Conservation (phyloP, 176 grass and related monocot genomes). For the Paspalum notatum region DNA sequence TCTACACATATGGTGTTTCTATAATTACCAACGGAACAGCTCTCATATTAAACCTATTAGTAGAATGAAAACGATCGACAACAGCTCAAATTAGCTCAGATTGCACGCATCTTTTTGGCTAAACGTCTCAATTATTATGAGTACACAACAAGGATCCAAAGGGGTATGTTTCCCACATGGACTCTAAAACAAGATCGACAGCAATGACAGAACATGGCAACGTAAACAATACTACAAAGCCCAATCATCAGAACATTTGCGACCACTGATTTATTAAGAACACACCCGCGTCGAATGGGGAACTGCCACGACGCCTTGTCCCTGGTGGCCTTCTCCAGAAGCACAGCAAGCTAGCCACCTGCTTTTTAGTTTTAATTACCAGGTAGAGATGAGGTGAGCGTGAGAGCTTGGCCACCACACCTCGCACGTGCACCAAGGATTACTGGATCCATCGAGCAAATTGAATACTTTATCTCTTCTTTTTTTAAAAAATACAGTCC, state of each 20-base stretch:
- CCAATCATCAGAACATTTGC: not conserved
- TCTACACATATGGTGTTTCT: no score
- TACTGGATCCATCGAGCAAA: slow-evolving; percentile 4
- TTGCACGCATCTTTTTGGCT: not conserved
- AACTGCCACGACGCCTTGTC: slow-evolving; percentile 1
- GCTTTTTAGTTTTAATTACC: not conserved
- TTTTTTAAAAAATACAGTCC: no score
- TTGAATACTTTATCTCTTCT: not conserved
- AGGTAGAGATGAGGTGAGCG: not conserved
- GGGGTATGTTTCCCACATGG: slow-evolving; percentile 54
- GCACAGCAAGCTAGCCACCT: not conserved
- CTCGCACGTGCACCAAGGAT: slow-evolving; percentile 41
- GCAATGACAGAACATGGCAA: slow-evolving; percentile 11
- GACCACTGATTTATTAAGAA: slow-evolving; percentile 3
- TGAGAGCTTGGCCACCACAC: not conserved
- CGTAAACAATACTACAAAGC: slow-evolving; percentile 11
- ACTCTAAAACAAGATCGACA: not conserved
- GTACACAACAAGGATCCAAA: slow-evolving; percentile 40
- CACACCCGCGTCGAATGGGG: not conserved
- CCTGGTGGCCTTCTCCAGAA: not conserved
- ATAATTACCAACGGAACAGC: not conserved
- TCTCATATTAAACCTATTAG: not conserved
- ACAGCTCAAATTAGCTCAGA: slow-evolving; percentile 35
- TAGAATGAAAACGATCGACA: not conserved
- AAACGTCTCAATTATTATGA: slow-evolving; percentile 48